These are phyloP conservation scores for Logfia minima DNA, from an alignment of 129 eudicot species.

Conservation along the genomic window DNA sequence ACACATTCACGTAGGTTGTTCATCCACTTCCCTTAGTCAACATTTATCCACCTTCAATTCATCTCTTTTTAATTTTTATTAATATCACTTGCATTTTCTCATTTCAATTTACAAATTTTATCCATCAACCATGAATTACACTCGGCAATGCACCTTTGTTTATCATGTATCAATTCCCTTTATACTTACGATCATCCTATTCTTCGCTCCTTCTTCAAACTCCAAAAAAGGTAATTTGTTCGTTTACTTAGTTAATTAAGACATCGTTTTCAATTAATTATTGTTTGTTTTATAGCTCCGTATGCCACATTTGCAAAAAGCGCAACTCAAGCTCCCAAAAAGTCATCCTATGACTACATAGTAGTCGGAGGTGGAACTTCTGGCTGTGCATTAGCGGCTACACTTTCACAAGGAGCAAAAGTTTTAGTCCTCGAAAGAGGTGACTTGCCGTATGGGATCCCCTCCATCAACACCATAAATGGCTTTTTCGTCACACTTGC, in stretches of 20 bases:
- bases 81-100: background rate
- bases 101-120: background rate
- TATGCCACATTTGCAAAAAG: conserved; percentile 62
- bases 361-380: conserved; percentile 88
- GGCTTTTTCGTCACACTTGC: conserved; percentile 52
- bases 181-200: conserved; percentile 7
- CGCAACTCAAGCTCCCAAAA: conserved; percentile 54
- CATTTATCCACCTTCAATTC: background rate
- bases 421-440: conserved; percentile 80
- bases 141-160: background rate
- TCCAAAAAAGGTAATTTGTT: conserved; percentile 26
- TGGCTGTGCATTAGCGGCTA: conserved; percentile 84
- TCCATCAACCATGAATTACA: background rate
- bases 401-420: conserved; percentile 58
- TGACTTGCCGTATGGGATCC: conserved; percentile 58
- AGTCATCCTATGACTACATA: conserved; percentile 65
- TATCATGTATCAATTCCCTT: background rate
- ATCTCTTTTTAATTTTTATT: background rate
- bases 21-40: conserved; percentile 26
- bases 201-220: conserved; percentile 22
- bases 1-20: conserved; percentile 9
- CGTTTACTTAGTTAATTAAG: background rate
- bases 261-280: background rate
- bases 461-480: conserved; percentile 40
- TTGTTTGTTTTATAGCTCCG: conserved; percentile 54